Conservation (phyloP, 1,139 yeast species). For the Yamadazyma oceani region DNA sequence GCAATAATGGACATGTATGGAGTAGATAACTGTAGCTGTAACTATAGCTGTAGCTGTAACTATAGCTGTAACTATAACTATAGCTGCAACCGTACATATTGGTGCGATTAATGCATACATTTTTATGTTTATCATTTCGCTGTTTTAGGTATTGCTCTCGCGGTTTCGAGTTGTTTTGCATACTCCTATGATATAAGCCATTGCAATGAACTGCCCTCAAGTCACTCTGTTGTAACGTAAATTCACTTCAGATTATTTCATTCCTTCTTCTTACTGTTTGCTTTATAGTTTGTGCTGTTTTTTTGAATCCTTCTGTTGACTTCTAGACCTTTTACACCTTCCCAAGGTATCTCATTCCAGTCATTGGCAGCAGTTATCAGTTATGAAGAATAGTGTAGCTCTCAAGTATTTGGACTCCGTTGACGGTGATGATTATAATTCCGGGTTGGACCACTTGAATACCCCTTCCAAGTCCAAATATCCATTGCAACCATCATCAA, state of each 20-base stretch:
- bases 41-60: too few species aligned
- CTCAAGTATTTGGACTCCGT: slow-evolving; percentile 34
- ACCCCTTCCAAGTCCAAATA: slow-evolving; percentile 23
- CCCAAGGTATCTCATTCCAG: background rate
- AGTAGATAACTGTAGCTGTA: too few species aligned
- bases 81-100: too few species aligned
- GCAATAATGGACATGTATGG: background rate
- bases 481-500: slow-evolving; percentile 35
- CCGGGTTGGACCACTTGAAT: background rate
- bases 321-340: too few species aligned
- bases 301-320: too few species aligned
- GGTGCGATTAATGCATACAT: too few species aligned
- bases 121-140: slow-evolving; percentile 7
- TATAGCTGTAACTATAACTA: background rate
- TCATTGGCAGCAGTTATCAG: background rate
- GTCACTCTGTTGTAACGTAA: too few species aligned
- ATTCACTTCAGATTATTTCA: too few species aligned
- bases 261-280: background rate
- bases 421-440: slow-evolving; percentile 17
- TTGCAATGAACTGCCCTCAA: too few species aligned
- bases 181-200: too few species aligned
- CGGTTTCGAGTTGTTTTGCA: background rate
- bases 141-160: background rate
- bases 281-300: background rate
- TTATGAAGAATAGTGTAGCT: slow-evolving; percentile 25